These are phyloP conservation scores for Colletotrichum orchidophilum DNA, from an alignment of 2,329 filamentous ascomycete genomes.

Conservation along the genomic window DNA sequence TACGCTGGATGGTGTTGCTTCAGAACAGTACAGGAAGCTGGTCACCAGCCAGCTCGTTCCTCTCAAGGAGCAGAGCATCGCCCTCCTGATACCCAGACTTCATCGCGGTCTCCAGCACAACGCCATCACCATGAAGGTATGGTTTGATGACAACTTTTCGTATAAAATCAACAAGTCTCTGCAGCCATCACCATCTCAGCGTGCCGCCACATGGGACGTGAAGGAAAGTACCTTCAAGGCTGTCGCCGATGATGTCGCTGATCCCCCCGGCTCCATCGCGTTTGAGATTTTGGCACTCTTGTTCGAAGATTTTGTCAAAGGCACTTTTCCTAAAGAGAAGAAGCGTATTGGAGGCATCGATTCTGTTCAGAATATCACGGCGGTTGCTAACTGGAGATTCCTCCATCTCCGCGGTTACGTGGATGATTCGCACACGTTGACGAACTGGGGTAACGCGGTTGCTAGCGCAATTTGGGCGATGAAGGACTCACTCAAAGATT, in stretches of 20 bases:
- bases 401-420: constrained; percentile 89
- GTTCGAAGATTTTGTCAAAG: constrained; percentile 74
- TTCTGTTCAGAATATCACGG: constrained; percentile 70
- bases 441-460: constrained; percentile 84
- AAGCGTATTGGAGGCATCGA: constrained; percentile 70
- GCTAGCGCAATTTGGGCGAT: constrained; percentile 73
- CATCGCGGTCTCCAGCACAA: constrained; percentile 86
- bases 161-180: constrained; percentile 69
- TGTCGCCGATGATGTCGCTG: constrained; percentile 53
- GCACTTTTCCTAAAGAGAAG: constrained; percentile 70
- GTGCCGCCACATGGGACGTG: constrained; percentile 75
- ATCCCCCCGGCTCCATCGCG: constrained; percentile 57
- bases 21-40: constrained; percentile 82
- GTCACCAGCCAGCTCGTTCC: constrained; percentile 79
- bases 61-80: constrained; percentile 79
- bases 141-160: constrained; percentile 80
- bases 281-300: constrained; percentile 75
- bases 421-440: constrained; percentile 80
- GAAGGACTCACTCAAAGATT: constrained; percentile 59
- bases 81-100: constrained; percentile 80
- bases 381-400: constrained; percentile 87
- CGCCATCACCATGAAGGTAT: constrained; percentile 79
- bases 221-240: constrained; percentile 64
- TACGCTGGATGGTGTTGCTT: constrained; percentile 85
- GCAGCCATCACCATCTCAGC: constrained; percentile 57